Evolutionary conservation across 169 alveolate species (phyloP).

Genomic region (Plasmodium knowlesi): DNA sequence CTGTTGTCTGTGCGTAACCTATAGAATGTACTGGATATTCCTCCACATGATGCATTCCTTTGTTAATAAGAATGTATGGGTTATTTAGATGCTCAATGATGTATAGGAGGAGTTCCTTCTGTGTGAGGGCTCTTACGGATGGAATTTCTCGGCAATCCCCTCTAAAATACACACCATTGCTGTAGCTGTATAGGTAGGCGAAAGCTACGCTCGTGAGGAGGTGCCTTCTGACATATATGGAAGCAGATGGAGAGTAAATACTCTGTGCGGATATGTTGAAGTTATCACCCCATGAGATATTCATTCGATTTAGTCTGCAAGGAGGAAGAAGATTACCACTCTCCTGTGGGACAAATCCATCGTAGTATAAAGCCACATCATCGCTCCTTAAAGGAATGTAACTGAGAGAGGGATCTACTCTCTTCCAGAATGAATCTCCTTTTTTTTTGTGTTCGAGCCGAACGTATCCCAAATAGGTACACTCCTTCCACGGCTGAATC

Average conservation of each 20-base stretch:
- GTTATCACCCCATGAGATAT: not conserved
- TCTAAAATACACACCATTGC: constrained; percentile 10
- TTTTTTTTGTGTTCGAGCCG: not conserved
- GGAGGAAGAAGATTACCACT: not conserved
- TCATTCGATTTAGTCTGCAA: not conserved
- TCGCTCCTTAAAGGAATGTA: not conserved
- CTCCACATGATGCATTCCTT: not conserved
- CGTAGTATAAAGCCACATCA: not conserved
- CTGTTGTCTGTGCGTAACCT: not conserved
- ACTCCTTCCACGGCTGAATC: not conserved
- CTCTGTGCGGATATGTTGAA: not conserved
- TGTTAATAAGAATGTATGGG: constrained; percentile 3
- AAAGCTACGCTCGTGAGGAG: constrained; percentile 22
- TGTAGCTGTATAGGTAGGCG: constrained; percentile 52
- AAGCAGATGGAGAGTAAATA: constrained; percentile 8
- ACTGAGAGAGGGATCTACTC: not conserved
- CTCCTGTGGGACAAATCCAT: not conserved
- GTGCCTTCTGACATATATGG: constrained; percentile 30
- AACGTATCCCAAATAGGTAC: not conserved
- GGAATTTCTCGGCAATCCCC: not conserved
- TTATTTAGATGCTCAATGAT: constrained; percentile 10
- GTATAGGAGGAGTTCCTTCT: constrained; percentile 42
- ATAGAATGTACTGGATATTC: not conserved
- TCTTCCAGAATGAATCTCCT: not conserved
- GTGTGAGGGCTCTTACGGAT: not conserved